Conservation (phyloP, 2,329 filamentous ascomycete species). For the Monosporascus cannonballus region DNA sequence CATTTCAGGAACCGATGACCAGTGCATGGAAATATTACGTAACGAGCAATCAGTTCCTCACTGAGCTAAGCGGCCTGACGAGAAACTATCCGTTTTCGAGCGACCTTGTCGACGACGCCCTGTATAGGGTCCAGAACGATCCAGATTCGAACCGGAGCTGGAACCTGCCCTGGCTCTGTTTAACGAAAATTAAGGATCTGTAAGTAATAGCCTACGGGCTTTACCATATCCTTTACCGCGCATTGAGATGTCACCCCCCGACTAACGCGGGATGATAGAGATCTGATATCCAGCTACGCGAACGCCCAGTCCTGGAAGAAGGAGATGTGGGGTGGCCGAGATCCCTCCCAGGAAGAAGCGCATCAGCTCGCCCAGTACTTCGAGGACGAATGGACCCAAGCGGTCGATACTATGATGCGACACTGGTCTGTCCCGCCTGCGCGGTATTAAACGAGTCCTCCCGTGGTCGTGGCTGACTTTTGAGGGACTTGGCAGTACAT, state of each 20-base stretch:
- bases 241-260: neutral
- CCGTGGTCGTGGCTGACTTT: neutral
- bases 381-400: conserved; percentile 60
- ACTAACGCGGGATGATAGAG: conserved; percentile 30
- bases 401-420: conserved; percentile 58
- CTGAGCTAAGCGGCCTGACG: conserved; percentile 63
- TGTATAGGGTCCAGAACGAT: conserved; percentile 56
- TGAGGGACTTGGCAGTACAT: neutral
- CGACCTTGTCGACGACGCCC: conserved; percentile 59
- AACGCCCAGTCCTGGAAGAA: conserved; percentile 53
- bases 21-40: conserved; percentile 68
- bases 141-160: conserved; percentile 63
- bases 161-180: conserved; percentile 70
- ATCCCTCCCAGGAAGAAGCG: conserved; percentile 50
- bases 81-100: conserved; percentile 61
- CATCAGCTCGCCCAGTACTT: conserved; percentile 57
- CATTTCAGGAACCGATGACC: conserved; percentile 60
- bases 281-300: conserved; percentile 56
- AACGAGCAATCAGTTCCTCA: conserved; percentile 61
- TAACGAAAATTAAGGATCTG: conserved; percentile 61
- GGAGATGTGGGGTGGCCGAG: conserved; percentile 63
- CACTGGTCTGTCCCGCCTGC: conserved; percentile 61
- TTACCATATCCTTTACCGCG: neutral
- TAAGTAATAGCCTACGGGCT: conserved; percentile 31
- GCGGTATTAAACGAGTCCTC: conserved; percentile 34